These are phyloP conservation scores for Saccharomycopsis phalli DNA, from an alignment of 1,139 yeast genomes.

Conservation along the genomic window DNA sequence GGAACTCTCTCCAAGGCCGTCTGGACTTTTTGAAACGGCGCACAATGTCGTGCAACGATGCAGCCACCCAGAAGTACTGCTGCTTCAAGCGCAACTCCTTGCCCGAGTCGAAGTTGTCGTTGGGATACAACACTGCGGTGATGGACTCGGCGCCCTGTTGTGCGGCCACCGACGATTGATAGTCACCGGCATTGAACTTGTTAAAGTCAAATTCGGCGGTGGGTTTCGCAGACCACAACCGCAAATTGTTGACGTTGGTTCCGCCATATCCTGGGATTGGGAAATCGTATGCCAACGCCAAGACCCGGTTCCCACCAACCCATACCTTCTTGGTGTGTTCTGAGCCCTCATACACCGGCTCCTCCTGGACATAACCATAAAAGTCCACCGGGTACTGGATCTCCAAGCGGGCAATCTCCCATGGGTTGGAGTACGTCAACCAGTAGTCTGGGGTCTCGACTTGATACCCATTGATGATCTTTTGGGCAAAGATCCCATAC, in stretches of 20 bases:
- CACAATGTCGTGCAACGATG: constrained; percentile 83
- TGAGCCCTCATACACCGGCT: constrained; percentile 41
- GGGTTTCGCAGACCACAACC: constrained; percentile 88
- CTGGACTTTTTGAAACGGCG: constrained; percentile 80
- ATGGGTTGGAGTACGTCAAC: constrained; percentile 80
- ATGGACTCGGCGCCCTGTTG: constrained; percentile 89
- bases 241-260: constrained; percentile 71
- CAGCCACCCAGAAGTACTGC: constrained; percentile 96
- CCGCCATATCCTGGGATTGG: constrained; percentile 92
- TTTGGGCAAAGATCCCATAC: constrained; percentile 89
- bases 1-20: constrained; percentile 73
- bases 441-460: constrained; percentile 93
- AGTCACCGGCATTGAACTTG: constrained; percentile 89
- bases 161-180: constrained; percentile 70
- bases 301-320: constrained; percentile 83
- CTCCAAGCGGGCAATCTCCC: constrained; percentile 86
- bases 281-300: constrained; percentile 89
- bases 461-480: constrained; percentile 85
- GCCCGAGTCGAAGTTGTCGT: constrained; percentile 86
- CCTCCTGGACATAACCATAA: constrained; percentile 66
- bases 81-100: constrained; percentile 89
- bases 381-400: constrained; percentile 90
- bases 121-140: constrained; percentile 86
- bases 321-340: constrained; percentile 51
- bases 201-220: constrained; percentile 87